Evolutionary conservation across 352 stramenopile genomes (phyloP).

Genomic region (Globisporangium polare): DNA sequence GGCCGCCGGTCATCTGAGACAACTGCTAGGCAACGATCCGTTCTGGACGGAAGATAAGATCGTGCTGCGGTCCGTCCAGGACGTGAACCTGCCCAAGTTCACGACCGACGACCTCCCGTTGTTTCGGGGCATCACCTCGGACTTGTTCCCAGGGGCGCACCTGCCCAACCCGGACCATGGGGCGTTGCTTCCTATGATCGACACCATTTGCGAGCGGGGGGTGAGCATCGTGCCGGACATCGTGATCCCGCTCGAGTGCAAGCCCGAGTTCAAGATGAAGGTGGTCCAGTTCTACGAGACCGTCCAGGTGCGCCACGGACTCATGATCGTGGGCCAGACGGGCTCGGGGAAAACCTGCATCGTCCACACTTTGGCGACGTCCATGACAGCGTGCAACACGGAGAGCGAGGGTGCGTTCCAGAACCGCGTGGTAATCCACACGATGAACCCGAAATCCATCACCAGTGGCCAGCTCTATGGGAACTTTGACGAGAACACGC

Average conservation of each 20-base stretch:
- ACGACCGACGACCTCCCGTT: slow-evolving; percentile 91
- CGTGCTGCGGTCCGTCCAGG: slow-evolving; percentile 89
- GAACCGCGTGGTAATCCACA: slow-evolving; percentile 71
- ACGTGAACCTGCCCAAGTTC: slow-evolving; percentile 95
- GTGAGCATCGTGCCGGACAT: slow-evolving; percentile 61
- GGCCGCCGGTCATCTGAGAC: slow-evolving; percentile 87
- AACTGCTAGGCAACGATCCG: slow-evolving; percentile 86
- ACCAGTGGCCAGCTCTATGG: slow-evolving; percentile 94
- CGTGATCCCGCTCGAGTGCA: slow-evolving; percentile 63
- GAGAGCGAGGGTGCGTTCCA: slow-evolving; percentile 57
- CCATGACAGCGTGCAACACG: slow-evolving; percentile 67
- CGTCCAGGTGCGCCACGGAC: slow-evolving; percentile 91
- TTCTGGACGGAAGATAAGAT: slow-evolving; percentile 91
- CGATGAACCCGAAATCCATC: slow-evolving; percentile 95
- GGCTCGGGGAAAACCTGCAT: slow-evolving; percentile 94
- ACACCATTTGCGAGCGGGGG: slow-evolving; percentile 68
- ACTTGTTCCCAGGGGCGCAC: slow-evolving; percentile 90
- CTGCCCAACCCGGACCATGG: slow-evolving; percentile 87
- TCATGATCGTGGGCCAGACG: slow-evolving; percentile 95
- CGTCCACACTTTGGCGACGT: slow-evolving; percentile 74
- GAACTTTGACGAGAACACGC: slow-evolving; percentile 92
- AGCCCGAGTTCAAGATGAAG: slow-evolving; percentile 84
- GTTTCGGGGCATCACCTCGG: slow-evolving; percentile 92
- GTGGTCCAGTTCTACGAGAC: slow-evolving; percentile 96
- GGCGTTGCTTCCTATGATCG: slow-evolving; percentile 73